Conservation (phyloP, 805 yeast species). For the Candida golubevii region DNA sequence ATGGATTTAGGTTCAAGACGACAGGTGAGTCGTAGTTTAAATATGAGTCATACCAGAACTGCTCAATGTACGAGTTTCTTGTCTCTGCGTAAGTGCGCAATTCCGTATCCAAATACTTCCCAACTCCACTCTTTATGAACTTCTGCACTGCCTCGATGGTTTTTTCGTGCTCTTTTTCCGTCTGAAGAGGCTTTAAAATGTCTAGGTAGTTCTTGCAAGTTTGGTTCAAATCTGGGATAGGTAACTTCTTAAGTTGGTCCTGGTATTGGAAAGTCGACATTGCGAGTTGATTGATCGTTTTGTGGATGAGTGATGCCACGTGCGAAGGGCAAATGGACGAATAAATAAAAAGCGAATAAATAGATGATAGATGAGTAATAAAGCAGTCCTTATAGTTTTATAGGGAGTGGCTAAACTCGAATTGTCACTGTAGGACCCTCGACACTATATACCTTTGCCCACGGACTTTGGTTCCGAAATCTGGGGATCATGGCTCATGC, state of each 20-base stretch:
- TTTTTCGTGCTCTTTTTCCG: slow-evolving; percentile 59
- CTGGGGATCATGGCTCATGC: slow-evolving; percentile 12
- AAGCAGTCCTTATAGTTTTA: neutral
- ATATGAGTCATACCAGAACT: slow-evolving; percentile 92
- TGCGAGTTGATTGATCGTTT: neutral
- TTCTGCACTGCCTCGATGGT: slow-evolving; percentile 56
- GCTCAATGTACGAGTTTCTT: slow-evolving; percentile 81
- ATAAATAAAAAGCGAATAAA: neutral
- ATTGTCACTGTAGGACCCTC: too few species aligned
- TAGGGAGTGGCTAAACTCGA: too few species aligned
- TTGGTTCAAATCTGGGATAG: slow-evolving; percentile 70
- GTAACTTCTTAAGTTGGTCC: slow-evolving; percentile 57
- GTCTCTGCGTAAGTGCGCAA: slow-evolving; percentile 58
- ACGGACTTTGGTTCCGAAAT: slow-evolving; percentile 14
- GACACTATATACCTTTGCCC: slow-evolving; percentile 4
- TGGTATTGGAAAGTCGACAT: slow-evolving; percentile 53
- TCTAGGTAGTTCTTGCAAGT: slow-evolving; percentile 65
- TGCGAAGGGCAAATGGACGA: neutral
- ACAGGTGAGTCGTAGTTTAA: slow-evolving; percentile 84
- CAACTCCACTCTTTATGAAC: slow-evolving; percentile 46
- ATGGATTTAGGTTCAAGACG: slow-evolving; percentile 88
- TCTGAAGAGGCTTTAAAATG: slow-evolving; percentile 76
- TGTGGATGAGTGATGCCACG: too few species aligned
- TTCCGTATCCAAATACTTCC: slow-evolving; percentile 60
- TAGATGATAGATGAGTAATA: neutral